Base-by-base conservation (phyloP, 148 eudicot species). In the Amaranthus cruentus region DNA sequence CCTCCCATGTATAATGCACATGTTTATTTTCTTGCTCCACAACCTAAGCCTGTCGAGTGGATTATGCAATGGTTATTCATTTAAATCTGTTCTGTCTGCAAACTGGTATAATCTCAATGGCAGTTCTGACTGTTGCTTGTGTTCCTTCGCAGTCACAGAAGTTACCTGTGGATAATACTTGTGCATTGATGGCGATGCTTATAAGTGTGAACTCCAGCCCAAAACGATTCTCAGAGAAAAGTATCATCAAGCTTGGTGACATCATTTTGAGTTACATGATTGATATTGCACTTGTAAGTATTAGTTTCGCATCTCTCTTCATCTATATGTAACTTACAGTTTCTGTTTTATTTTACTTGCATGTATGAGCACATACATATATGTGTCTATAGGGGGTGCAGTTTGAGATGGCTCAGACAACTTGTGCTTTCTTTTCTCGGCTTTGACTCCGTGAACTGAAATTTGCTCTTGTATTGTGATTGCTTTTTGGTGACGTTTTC, bases 121-220 rank as follows among this genome's bases (percentile, higher is more conserved):
- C 5, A 48, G 10, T 70, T 59, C 46, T 67, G n/a, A 18, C 65
- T 51, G n/a, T 75, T 28, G 44, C n/a, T 69, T 61, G 28, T 73
- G 15, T 62, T 72, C 55, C 56, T 76, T 73, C 70, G 61, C 87
- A 90, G 97, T 84, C 79, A 50, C 75, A 66, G 72, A 79, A 77
- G 69, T 87, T 76, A 75, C 88, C 89, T 52, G 56, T 84, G 71
- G 90, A 87, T 65, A 95, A 95, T 76, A 75, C 73, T n/a, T 86
- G 97, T 77, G 96, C 90, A 9, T 72, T 95, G 75, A 78, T 95
- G 76, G 84, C 96, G 76, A 72, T 95, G 87, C 91, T 95, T 70
- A 62, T 81, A 51, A 61, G 80, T 51, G 81, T 91, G 50, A 90
- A 88, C 79, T 82, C 86, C 52, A 86, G 55, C 60, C 91, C 90